phyloP scores from a whole-genome alignment of 768 basidiomycete species.

The Amanita subjunquillea region DNA sequence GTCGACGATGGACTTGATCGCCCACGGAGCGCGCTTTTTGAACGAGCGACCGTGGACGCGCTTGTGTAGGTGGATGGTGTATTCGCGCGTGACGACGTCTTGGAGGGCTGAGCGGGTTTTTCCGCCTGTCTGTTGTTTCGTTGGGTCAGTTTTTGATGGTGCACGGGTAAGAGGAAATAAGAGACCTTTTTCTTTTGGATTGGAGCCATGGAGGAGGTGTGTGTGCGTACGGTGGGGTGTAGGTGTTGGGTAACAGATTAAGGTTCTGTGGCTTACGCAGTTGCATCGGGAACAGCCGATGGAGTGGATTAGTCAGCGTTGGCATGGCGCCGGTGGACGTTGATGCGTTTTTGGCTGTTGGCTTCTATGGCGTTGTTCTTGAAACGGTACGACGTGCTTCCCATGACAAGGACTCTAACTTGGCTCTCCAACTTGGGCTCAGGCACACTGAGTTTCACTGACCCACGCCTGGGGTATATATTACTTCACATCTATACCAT shows the following conservation, averaged over 20 bases:
- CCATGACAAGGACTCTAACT: too few species aligned
- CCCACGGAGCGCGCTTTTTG: constrained; percentile 97
- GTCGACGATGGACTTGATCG: constrained; percentile 86
- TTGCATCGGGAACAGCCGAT: constrained; percentile 22
- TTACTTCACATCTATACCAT: too few species aligned
- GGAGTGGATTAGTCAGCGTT: not conserved
- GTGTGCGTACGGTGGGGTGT: not conserved
- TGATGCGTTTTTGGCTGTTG: too few species aligned
- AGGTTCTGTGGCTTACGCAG: constrained; percentile 49
- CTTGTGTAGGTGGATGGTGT: constrained; percentile 98
- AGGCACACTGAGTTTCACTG: too few species aligned
- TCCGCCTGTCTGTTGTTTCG: constrained; percentile 42
- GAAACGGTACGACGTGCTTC: not conserved
- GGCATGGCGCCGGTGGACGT: not conserved
- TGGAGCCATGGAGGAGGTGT: constrained; percentile 32
- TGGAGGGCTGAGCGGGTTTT: constrained; percentile 95
- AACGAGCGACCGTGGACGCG: constrained; percentile 85
- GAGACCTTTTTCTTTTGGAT: constrained; percentile 40
- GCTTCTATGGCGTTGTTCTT: too few species aligned
- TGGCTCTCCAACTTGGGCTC: too few species aligned
- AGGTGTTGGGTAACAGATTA: constrained; percentile 35
- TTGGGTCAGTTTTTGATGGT: not conserved
- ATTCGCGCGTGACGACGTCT: constrained; percentile 97
- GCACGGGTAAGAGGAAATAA: not conserved
- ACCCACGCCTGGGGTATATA: too few species aligned